phyloP scores from a whole-genome alignment of 208 protist species.

The Lotmaria passim region DNA sequence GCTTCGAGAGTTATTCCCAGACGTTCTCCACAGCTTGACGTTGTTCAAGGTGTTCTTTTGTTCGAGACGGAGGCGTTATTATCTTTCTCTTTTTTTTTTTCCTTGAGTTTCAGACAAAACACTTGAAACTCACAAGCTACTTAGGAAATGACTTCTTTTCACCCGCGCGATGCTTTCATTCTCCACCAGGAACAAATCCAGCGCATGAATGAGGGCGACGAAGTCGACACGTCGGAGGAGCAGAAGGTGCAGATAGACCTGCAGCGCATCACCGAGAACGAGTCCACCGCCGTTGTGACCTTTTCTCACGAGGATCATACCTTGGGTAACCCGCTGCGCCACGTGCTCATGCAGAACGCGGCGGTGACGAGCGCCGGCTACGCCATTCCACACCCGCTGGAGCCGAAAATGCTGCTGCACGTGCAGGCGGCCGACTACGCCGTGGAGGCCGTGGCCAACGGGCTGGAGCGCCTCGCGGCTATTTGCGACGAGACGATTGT shows the following conservation, averaged over 20 bases:
- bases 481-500: constrained; percentile 82
- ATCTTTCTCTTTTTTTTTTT: constrained; percentile 5
- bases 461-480: constrained; percentile 76
- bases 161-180: constrained; percentile 86
- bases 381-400: constrained; percentile 93
- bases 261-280: constrained; percentile 77
- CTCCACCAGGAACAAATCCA: constrained; percentile 89
- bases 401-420: constrained; percentile 93
- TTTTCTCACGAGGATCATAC: constrained; percentile 94
- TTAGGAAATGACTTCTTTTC: constrained; percentile 56
- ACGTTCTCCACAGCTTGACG: too few relatives aligned
- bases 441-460: constrained; percentile 81
- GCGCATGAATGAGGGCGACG: constrained; percentile 88
- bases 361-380: constrained; percentile 91
- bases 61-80: too few relatives aligned
- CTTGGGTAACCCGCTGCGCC: constrained; percentile 90
- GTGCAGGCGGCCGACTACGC: constrained; percentile 90
- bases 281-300: constrained; percentile 78
- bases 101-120: too few relatives aligned
- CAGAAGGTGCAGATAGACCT: constrained; percentile 91
- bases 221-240: constrained; percentile 90
- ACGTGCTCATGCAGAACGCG: constrained; percentile 93
- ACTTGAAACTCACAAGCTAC: not conserved
- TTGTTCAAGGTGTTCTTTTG: too few relatives aligned
- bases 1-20: too few relatives aligned